Conservation (phyloP, 352 stramenopile genomes). For the Hyaloperonospora brassicae region DNA sequence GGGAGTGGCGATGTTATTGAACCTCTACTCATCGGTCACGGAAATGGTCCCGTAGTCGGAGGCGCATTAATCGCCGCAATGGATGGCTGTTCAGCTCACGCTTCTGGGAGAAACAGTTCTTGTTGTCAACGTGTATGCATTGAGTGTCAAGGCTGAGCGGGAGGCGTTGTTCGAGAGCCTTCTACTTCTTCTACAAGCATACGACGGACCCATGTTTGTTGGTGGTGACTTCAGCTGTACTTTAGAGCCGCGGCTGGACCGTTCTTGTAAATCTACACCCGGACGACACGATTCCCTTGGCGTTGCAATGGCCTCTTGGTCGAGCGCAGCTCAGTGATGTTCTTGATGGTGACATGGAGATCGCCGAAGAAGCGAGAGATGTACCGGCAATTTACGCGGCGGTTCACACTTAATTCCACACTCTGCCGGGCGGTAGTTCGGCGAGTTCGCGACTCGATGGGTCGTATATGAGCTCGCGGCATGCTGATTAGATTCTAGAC, state of each 20-base stretch:
- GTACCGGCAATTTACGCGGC: too few species aligned
- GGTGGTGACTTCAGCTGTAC: neutral
- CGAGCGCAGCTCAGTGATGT: neutral
- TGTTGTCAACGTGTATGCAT: neutral
- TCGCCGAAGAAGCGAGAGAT: too few species aligned
- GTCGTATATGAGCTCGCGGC: neutral
- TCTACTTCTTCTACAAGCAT: neutral
- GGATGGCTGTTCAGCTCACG: neutral
- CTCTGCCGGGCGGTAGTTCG: too few species aligned
- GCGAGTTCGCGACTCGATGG: neutral
- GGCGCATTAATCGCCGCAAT: neutral
- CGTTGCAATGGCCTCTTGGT: neutral
- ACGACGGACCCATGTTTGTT: neutral
- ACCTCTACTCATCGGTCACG: neutral
- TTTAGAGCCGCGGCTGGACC: neutral
- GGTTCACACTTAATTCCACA: too few species aligned
- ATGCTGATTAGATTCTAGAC: neutral
- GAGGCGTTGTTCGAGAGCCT: neutral
- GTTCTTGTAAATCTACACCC: neutral
- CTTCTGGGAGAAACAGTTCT: neutral
- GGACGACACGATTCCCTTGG: neutral
- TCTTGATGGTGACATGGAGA: neutral
- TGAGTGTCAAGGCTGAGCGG: neutral
- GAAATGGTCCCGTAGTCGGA: neutral
- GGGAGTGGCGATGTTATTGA: neutral